These are phyloP conservation scores for Candida xyloterini DNA, from an alignment of 805 yeast genomes.

Conservation along the genomic window DNA sequence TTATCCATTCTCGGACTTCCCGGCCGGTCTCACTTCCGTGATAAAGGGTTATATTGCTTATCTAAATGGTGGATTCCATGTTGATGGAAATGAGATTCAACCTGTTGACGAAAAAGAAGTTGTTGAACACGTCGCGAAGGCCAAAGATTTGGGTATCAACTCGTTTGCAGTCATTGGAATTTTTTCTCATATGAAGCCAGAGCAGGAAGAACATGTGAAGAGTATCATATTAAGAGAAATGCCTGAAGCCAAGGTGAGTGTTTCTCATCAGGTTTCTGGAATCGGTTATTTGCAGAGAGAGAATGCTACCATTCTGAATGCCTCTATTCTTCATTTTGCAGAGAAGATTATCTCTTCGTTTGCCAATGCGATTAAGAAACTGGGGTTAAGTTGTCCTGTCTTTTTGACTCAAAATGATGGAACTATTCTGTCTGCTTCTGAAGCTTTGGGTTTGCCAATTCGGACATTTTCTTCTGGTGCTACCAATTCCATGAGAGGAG, in stretches of 20 bases:
- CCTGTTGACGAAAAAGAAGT: slow-evolving; percentile 30
- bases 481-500: slow-evolving; percentile 47
- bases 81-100: slow-evolving; percentile 40
- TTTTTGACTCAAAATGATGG: slow-evolving; percentile 48
- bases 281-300: slow-evolving; percentile 46
- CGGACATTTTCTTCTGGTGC: slow-evolving; percentile 49
- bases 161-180: slow-evolving; percentile 41
- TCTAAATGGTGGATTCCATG: slow-evolving; percentile 42
- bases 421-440: slow-evolving; percentile 39
- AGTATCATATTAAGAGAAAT: slow-evolving; percentile 33
- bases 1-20: slow-evolving; percentile 46
- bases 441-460: slow-evolving; percentile 41
- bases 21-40: slow-evolving; percentile 35
- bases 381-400: slow-evolving; percentile 39
- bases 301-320: slow-evolving; percentile 46
- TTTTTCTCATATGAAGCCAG: slow-evolving; percentile 38
- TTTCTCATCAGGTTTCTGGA: slow-evolving; percentile 41
- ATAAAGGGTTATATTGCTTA: slow-evolving; percentile 36
- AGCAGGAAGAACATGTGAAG: slow-evolving; percentile 38
- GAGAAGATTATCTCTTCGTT: slow-evolving; percentile 39
- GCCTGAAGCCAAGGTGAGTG: slow-evolving; percentile 35
- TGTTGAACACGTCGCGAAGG: slow-evolving; percentile 21
- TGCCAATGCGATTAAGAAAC: slow-evolving; percentile 34
- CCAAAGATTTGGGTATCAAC: slow-evolving; percentile 33
- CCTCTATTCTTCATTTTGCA: slow-evolving; percentile 43